Evolutionary conservation across 2,329 filamentous ascomycete species (phyloP).

Genomic region (Colletotrichum eremochloae): DNA sequence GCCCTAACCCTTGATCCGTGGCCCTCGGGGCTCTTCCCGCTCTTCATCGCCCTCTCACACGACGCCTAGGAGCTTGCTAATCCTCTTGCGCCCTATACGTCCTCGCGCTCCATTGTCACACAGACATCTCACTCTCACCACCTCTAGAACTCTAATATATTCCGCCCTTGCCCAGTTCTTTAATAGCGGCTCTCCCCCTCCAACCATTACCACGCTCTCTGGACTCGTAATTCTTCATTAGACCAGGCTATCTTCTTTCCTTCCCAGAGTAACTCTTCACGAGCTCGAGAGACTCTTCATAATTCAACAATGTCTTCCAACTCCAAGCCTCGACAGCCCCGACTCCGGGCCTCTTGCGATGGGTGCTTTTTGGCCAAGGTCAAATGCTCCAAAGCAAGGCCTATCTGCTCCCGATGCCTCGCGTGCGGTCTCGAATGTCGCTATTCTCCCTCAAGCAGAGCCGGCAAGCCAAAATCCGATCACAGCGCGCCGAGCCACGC

Average conservation of each 20-base stretch:
- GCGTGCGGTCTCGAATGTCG: constrained; percentile 63
- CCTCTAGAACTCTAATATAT: constrained; percentile 39
- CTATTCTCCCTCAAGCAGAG: constrained; percentile 66
- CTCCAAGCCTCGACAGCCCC: constrained; percentile 55
- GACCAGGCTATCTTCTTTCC: constrained; percentile 36
- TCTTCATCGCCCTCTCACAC: constrained; percentile 32
- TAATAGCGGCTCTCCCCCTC: constrained; percentile 39
- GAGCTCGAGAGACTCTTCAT: constrained; percentile 24
- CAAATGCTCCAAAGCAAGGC: constrained; percentile 67
- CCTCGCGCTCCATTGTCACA: constrained; percentile 31
- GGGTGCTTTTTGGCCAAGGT: constrained; percentile 69
- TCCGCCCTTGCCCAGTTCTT: constrained; percentile 29
- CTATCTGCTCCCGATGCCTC: constrained; percentile 66
- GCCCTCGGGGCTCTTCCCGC: constrained; percentile 37
- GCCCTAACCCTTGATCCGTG: constrained; percentile 29
- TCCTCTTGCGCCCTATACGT: constrained; percentile 34
- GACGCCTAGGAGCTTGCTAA: constrained; percentile 36
- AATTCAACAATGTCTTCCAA: constrained; percentile 40
- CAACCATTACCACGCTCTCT: constrained; percentile 26
- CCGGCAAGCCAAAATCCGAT: constrained; percentile 62
- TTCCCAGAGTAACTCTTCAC: constrained; percentile 17
- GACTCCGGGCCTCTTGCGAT: constrained; percentile 65
- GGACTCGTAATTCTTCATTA: constrained; percentile 32
- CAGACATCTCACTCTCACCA: constrained; percentile 40
- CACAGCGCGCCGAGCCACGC: constrained; percentile 43